Percentiles rank a stretch among this genome's conserved stretches.
Evolutionary conservation across 805 yeast species (phyloP).

Genomic region (Wickerhamiella allomyrinae): DNA sequence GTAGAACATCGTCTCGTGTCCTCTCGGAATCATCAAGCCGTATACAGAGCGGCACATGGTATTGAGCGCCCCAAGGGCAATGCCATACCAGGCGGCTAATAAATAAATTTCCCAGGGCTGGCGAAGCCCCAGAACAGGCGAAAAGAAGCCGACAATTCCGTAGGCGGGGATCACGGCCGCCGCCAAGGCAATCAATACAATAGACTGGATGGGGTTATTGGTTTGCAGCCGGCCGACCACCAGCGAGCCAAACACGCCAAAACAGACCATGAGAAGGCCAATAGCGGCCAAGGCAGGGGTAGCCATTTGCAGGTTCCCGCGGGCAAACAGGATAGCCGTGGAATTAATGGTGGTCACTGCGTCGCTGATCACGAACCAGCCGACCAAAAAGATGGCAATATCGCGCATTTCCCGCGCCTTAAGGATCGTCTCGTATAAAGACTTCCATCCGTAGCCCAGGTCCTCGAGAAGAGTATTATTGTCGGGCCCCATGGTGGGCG

Average conservation of each 20-base stretch:
- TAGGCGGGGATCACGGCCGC: constrained; percentile 56
- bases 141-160: constrained; percentile 53
- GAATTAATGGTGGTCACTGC: constrained; percentile 66
- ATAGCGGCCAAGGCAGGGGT: constrained; percentile 50
- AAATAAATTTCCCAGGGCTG: constrained; percentile 54
- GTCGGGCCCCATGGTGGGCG: not conserved
- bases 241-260: constrained; percentile 56
- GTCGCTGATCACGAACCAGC: constrained; percentile 69
- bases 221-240: constrained; percentile 35
- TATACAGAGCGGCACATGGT: constrained; percentile 57
- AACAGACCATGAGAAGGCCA: constrained; percentile 50
- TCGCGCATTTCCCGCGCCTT: constrained; percentile 49
- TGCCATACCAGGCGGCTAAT: constrained; percentile 62
- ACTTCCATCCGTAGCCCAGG: constrained; percentile 46
- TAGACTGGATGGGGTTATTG: constrained; percentile 35
- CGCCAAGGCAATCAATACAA: constrained; percentile 38
- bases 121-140: constrained; percentile 41
- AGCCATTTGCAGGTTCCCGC: constrained; percentile 52
- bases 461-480: constrained; percentile 20
- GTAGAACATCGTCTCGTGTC: constrained; percentile 63
- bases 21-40: constrained; percentile 55
- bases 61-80: constrained; percentile 58
- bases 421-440: constrained; percentile 39
- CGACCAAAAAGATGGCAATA: constrained; percentile 48
- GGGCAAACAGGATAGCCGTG: constrained; percentile 64